These are phyloP conservation scores for Calonectria fujianensis DNA, from an alignment of 2,329 filamentous ascomycete species.

Conservation along the genomic window DNA sequence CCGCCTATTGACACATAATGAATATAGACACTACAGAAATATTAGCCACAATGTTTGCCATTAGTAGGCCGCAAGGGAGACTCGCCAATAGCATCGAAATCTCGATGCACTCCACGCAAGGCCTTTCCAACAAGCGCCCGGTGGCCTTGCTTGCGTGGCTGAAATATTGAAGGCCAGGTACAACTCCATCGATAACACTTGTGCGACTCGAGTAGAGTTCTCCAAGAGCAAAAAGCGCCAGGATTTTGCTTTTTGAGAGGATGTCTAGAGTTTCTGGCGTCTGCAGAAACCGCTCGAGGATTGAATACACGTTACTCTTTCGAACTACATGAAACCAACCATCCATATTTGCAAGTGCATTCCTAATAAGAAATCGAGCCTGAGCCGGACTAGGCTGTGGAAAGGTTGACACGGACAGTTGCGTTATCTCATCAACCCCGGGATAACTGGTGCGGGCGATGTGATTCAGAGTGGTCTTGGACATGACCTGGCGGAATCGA, in stretches of 20 bases:
- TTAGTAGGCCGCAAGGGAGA: neutral
- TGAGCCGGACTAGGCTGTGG: neutral
- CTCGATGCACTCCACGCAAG: conserved; percentile 5
- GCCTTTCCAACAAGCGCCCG: conserved; percentile 1
- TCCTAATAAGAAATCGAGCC: neutral
- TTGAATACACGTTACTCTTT: neutral
- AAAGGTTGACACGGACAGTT: neutral
- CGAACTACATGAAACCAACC: conserved; percentile 3
- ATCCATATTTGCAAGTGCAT: neutral
- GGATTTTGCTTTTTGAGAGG: neutral
- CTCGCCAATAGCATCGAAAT: conserved; percentile 1
- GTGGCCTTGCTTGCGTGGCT: neutral
- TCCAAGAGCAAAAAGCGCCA: conserved; percentile 14
- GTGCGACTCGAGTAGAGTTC: conserved; percentile 14
- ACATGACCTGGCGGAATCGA: conserved; percentile 18
- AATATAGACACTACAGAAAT: neutral
- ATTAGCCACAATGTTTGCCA: neutral
- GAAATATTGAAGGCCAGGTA: conserved; percentile 23
- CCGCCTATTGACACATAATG: conserved; percentile 8
- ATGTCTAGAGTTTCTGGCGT: neutral
- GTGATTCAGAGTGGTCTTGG: neutral
- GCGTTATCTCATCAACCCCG: neutral
- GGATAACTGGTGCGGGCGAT: conserved; percentile 21
- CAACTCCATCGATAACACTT: neutral
- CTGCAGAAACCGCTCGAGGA: neutral